These are phyloP conservation scores for Ramalina peruviana DNA, from an alignment of 495 filamentous ascomycete species.

Conservation along the genomic window DNA sequence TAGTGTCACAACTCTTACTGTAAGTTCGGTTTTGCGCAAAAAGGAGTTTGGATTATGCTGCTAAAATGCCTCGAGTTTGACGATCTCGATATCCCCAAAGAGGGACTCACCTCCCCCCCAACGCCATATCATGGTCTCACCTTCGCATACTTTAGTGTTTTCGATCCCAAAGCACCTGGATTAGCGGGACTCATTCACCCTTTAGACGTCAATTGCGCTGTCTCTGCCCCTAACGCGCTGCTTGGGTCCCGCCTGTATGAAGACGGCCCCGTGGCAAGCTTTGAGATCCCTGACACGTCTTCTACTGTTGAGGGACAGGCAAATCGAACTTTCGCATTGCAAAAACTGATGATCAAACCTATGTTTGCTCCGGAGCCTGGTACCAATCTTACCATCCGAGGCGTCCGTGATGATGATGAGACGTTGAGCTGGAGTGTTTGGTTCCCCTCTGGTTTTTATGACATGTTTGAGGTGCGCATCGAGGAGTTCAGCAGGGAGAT, in stretches of 20 bases:
- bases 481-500: conserved; percentile 11
- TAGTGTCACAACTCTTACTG: too few species aligned
- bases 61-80: conserved; percentile 9
- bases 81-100: conserved; percentile 10
- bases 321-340: conserved; percentile 6
- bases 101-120: conserved; percentile 8
- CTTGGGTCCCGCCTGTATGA: conserved; percentile 17
- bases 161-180: conserved; percentile 8
- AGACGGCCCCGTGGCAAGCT: conserved; percentile 6
- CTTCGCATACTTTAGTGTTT: conserved; percentile 8
- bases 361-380: conserved; percentile 16
- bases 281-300: conserved; percentile 8
- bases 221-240: conserved; percentile 20
- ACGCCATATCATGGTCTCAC: conserved; percentile 8
- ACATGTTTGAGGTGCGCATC: conserved; percentile 16
- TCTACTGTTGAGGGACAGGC: neutral
- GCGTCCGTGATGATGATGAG: conserved; percentile 5
- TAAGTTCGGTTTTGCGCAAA: too few species aligned
- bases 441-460: conserved; percentile 6
- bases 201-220: conserved; percentile 16
- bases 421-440: conserved; percentile 6
- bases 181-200: conserved; percentile 1
- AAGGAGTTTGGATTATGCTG: neutral
- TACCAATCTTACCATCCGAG: neutral
- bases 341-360: conserved; percentile 20